Base-by-base conservation (phyloP, 2,329 filamentous ascomycete species). In the Colletotrichum sp. region DNA sequence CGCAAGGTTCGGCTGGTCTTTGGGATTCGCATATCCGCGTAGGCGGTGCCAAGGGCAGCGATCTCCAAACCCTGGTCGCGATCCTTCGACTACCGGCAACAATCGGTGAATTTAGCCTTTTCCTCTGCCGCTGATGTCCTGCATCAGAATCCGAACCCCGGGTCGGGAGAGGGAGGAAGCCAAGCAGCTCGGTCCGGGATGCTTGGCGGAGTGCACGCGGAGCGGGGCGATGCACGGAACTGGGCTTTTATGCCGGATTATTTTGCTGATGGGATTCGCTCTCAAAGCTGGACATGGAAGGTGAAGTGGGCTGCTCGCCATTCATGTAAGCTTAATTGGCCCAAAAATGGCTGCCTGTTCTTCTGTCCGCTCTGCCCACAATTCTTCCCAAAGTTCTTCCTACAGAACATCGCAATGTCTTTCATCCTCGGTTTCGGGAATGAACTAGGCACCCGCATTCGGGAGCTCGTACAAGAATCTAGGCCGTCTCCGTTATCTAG, bases 21-120 rank as follows among this genome's bases (percentile, higher is more conserved):
- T 79, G 76, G 75, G 64, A 67, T 13, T 90, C 91, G 15, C 94
- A 96, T 84, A 89, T 94, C 82, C 85, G 88, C 6, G 86, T 90
- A 69, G 88, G 86, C 3, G 82, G 80, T 2, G 80, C 79, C 60
- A 30, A 0, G 3, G 79, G 80, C 3, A 77, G 76, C 25, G 55
- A 80, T 22, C 43, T 52, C 22, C 43, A 52, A 52, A 13, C n/a
- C 43, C 43, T 52, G 43, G 43, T 52, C 16, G 10, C 12, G 43
- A 52, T 52, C 43, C 43, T 52, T 52, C 43, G 22, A 52, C 43
- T 52, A 52, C 43, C 43, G 43, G 6, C 12, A 22, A 52, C 43
- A 25, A 22, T 52, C n/a, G 43, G n/a, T 10, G 43, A 52, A n/a
- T 22, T 22, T 22, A 22, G 10, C 43, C 43, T 52, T 1, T 25